Base-by-base conservation (phyloP, 1,139 yeast genomes). In the Magnusiomyces fungicola region DNA sequence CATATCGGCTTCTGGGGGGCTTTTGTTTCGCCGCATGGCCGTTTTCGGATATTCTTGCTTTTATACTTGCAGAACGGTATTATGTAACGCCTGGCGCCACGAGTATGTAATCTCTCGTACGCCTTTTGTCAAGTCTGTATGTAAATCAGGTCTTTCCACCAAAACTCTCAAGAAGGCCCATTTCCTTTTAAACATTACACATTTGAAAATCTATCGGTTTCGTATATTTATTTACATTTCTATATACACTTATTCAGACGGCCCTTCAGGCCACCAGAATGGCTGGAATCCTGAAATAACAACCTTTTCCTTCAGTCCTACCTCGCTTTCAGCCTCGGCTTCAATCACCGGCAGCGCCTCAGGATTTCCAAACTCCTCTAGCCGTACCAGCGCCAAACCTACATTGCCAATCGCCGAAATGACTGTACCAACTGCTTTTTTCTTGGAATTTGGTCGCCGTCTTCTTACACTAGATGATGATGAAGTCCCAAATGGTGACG, bases 311-410 rank as follows among this genome's bases (percentile, higher is more conserved):
- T 53, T 50, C 1, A 55, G 58, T 7, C 57, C 55, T 24, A 60
- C 51, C 19, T 53, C 50, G 1, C 60, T 60, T 4, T 60, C 58
- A 5, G 66, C 63, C 1, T 62, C 41, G 45, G 63, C 30, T 18
- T 43, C 48, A 24, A 36, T 64, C 24, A 59, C 62, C 50, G 68
- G 69, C 44, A 55, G 51, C 7, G 63, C 59, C 3, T 58, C 58
- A 1, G 66, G 65, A 25, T 66, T 63, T 38, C 69, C 70, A 53
- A 75, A 69, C 47, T 73, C 76, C 34, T 72, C 75, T 49, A 79
- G 65, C 30, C 74, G 72, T 36, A 79, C 73, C 52, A 81, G 67
- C 7, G 85, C 84, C 30, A 88, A 72, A 0, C 96, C 96, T 32
- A 78, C 63, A 53, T 81, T 78, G 7, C 81, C 86, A 25, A 75